Conservation (phyloP, 495 filamentous ascomycete genomes). For the Penicillium arizonense region DNA sequence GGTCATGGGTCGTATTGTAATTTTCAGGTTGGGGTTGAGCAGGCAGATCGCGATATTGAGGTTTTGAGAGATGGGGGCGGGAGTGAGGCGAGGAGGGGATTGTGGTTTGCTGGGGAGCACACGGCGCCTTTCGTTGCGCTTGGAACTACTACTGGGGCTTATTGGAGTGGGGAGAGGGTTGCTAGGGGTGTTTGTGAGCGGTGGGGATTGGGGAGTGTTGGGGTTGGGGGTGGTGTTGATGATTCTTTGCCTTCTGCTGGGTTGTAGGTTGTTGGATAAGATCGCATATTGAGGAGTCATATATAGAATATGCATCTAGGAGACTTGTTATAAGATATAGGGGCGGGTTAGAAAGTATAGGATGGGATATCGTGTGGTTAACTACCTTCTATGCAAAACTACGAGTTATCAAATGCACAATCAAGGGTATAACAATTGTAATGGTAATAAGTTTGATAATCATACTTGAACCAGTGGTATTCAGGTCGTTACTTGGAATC, state of each 20-base stretch:
- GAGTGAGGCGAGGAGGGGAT: constrained; percentile 56
- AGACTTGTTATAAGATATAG: no score
- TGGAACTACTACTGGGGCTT: constrained; percentile 86
- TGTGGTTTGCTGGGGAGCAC: constrained; percentile 96
- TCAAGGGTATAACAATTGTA: no score
- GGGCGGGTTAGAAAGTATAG: no score
- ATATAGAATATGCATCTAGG: not conserved
- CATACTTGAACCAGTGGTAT: constrained; percentile 9
- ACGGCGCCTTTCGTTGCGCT: constrained; percentile 86
- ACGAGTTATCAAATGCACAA: no score
- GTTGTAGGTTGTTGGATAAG: not conserved
- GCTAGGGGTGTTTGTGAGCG: constrained; percentile 58
- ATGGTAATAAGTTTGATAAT: not conserved
- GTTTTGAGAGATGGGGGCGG: constrained; percentile 61
- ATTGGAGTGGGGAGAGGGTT: constrained; percentile 85
- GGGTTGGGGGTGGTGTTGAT: constrained; percentile 26
- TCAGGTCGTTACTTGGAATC: constrained; percentile 21
- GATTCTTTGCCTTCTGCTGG: constrained; percentile 38
- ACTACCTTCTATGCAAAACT: no score
- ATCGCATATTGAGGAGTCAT: not conserved
- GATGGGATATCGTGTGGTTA: no score
- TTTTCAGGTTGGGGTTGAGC: constrained; percentile 73
- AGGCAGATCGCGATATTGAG: constrained; percentile 70
- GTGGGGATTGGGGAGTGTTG: constrained; percentile 29
- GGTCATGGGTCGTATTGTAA: constrained; percentile 91